A percentile compares a stretch with the other conserved stretches of the same genome.
Evolutionary conservation across 2,329 filamentous ascomycete genomes (phyloP).

Genomic region (Trichoderma pleuroti): DNA sequence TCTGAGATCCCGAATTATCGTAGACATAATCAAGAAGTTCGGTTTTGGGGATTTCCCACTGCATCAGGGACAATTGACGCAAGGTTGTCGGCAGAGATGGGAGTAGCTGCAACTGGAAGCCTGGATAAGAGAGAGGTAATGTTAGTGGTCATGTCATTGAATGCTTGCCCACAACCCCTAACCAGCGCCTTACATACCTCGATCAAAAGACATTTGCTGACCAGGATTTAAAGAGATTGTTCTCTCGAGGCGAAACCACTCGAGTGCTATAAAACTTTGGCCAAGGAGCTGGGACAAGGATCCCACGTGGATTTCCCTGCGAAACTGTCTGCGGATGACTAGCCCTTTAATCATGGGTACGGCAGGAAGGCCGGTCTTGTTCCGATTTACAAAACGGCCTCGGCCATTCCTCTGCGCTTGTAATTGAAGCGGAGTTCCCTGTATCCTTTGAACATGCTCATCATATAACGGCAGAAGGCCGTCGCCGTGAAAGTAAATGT

Average conservation of each 20-base stretch:
- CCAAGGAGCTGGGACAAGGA: neutral
- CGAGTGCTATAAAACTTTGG: constrained; percentile 5
- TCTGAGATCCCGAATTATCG: neutral
- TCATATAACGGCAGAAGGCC: neutral
- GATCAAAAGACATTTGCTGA: neutral
- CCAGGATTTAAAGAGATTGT: neutral
- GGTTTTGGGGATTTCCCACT: neutral
- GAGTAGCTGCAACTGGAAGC: neutral
- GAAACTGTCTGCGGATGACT: constrained; percentile 9
- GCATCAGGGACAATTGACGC: constrained; percentile 2
- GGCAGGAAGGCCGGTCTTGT: neutral
- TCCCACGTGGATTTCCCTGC: neutral
- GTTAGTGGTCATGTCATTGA: neutral
- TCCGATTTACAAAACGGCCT: neutral
- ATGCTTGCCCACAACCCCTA: neutral
- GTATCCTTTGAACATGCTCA: neutral
- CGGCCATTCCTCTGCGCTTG: neutral
- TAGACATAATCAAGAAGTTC: neutral
- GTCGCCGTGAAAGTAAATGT: neutral
- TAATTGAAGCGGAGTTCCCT: constrained; percentile 1
- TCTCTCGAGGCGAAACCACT: constrained; percentile 7
- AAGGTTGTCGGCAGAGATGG: constrained; percentile 4
- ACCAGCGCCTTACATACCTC: neutral
- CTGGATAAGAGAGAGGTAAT: neutral
- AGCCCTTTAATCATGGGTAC: constrained; percentile 3